A percentile compares a stretch with the other conserved stretches of the same genome.
Evolutionary conservation across 257 asterid species (phyloP).

Genomic region (Fraxinus cuspidata): DNA sequence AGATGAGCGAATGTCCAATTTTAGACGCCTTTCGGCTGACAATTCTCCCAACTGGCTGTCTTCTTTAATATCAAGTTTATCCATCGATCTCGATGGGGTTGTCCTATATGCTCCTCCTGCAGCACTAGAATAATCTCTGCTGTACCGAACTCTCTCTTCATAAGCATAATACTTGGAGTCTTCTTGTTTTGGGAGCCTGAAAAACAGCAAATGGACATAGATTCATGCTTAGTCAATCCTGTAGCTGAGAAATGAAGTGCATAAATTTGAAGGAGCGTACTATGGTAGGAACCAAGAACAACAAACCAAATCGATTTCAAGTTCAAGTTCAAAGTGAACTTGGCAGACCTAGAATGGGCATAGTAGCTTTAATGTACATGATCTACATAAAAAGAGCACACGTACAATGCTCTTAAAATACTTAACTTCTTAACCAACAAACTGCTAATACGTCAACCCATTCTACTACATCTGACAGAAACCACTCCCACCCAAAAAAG

Average conservation of each 20-base stretch:
- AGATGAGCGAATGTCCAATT: slow-evolving; percentile 63
- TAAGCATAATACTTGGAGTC: slow-evolving; percentile 68
- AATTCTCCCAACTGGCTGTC: slow-evolving; percentile 56
- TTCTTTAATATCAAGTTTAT: slow-evolving; percentile 64
- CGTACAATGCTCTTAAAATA: not conserved
- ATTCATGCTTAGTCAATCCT: not conserved
- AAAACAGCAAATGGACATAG: slow-evolving; percentile 21
- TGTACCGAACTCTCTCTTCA: slow-evolving; percentile 71
- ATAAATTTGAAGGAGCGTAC: not conserved
- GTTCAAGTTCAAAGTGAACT: too few relatives aligned
- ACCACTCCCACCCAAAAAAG: not conserved
- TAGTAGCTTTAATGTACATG: too few relatives aligned
- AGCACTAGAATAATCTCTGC: slow-evolving; percentile 56
- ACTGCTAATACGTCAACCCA: not conserved
- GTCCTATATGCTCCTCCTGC: slow-evolving; percentile 55
- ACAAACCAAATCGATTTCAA: not conserved
- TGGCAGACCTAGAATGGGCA: too few relatives aligned
- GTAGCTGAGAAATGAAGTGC: not conserved
- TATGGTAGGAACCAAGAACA: not conserved
- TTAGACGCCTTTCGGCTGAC: slow-evolving; percentile 71
- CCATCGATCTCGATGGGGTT: slow-evolving; percentile 58
- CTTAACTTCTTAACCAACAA: not conserved
- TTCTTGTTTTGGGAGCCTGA: slow-evolving; percentile 78
- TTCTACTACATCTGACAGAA: not conserved
- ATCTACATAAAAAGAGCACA: not conserved